Percentiles rank a stretch among this genome's conserved stretches.
Conservation (phyloP, 73 alveolate species). For the Durusdinium trenchii region DNA sequence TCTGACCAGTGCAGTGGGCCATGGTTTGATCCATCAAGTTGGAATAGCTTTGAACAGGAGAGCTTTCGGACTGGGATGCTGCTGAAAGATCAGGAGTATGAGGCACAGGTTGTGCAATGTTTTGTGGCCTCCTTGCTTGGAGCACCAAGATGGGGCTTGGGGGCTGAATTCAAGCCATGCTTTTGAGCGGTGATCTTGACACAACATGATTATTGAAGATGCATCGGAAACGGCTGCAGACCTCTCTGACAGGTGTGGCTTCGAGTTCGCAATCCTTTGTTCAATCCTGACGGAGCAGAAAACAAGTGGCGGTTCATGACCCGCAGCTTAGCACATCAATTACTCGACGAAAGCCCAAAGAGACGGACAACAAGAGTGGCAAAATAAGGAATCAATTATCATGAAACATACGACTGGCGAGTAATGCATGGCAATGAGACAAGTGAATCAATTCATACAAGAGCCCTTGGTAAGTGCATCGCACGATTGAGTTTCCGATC, state of each 20-base stretch:
- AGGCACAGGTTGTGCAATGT: neutral
- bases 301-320: conserved; percentile 60
- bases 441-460: no score
- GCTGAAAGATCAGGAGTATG: conserved; percentile 57
- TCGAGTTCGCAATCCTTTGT: conserved; percentile 45
- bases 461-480: no score
- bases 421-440: no score
- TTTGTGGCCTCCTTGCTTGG: neutral
- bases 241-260: conserved; percentile 32
- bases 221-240: no score
- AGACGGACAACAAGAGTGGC: no score
- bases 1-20: neutral
- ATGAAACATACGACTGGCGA: no score
- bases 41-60: neutral
- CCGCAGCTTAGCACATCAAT: conserved; percentile 41
- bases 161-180: no score
- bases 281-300: conserved; percentile 19
- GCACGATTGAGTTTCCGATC: no score
- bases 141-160: neutral
- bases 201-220: no score
- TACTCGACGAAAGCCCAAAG: no score
- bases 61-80: conserved; percentile 72
- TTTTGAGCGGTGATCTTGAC: no score
- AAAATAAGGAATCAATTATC: no score
- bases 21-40: neutral